Conservation (phyloP, 345 rosid genomes). For the Salix arbutifolia region DNA sequence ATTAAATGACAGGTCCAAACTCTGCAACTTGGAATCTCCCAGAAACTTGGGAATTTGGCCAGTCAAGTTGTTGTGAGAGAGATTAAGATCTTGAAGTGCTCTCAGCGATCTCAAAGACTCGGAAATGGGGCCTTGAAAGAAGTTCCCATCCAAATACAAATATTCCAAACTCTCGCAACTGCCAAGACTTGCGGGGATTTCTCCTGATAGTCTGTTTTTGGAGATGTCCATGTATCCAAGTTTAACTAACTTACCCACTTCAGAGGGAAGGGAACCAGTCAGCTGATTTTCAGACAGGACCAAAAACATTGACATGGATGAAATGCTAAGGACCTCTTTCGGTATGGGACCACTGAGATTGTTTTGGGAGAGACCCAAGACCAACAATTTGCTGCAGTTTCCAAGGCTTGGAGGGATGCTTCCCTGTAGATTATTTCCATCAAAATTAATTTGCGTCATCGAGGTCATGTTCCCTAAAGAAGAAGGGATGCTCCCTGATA, state of each 20-base stretch:
- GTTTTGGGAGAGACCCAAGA: not conserved
- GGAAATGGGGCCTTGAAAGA: not conserved
- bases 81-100: not conserved
- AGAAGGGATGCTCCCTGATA: slow-evolving; percentile 12
- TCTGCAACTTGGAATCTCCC: not conserved
- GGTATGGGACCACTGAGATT: slow-evolving; percentile 13
- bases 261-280: slow-evolving; percentile 2
- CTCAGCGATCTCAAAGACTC: not conserved
- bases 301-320: not conserved
- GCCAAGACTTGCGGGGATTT: slow-evolving; percentile 10
- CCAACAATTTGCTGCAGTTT: not conserved
- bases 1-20: slow-evolving; percentile 14
- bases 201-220: slow-evolving; percentile 7
- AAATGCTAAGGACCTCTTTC: not conserved
- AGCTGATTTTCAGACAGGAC: slow-evolving; percentile 3
- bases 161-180: slow-evolving; percentile 5
- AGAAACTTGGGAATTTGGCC: slow-evolving; percentile 7
- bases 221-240: not conserved
- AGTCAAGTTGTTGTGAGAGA: slow-evolving; percentile 3
- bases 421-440: slow-evolving; percentile 5
- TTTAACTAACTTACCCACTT: slow-evolving; percentile 4
- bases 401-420: slow-evolving; percentile 12
- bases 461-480: slow-evolving; percentile 10
- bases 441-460: not conserved
- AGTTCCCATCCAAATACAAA: slow-evolving; percentile 5